phyloP scores from a whole-genome alignment of 176 grass and related monocot genomes.

The Ensete ventricosum region DNA sequence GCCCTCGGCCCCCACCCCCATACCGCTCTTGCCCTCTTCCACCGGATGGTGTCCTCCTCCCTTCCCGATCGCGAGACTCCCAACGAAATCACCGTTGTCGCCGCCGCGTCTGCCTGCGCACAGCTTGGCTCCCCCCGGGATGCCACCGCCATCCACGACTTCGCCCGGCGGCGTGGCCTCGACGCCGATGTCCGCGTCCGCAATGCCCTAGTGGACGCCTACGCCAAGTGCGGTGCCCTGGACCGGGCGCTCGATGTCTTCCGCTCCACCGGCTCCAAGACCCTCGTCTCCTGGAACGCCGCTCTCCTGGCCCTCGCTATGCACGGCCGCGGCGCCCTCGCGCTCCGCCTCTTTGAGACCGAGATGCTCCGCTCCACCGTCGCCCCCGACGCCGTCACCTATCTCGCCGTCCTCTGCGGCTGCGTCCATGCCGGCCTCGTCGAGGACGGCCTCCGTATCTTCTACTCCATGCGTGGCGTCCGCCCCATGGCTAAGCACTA shows the following conservation, averaged over 20 bases:
- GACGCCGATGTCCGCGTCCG: constrained; percentile 34
- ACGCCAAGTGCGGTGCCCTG: constrained; percentile 78
- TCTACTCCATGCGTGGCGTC: constrained; percentile 45
- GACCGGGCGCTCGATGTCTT: constrained; percentile 45
- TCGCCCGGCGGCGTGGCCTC: constrained; percentile 23
- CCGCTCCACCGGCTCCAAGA: constrained; percentile 30
- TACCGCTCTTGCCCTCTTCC: constrained; percentile 51
- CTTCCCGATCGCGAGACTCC: constrained; percentile 41
- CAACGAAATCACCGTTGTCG: constrained; percentile 48
- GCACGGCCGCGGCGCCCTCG: constrained; percentile 50
- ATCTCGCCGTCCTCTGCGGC: constrained; percentile 56
- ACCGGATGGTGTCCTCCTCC: constrained; percentile 27
- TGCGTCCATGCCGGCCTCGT: constrained; percentile 84
- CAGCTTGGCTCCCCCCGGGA: constrained; percentile 48
- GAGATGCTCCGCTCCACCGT: constrained; percentile 47
- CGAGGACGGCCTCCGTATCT: constrained; percentile 58
- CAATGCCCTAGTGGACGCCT: constrained; percentile 73
- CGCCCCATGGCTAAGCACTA: constrained; percentile 67
- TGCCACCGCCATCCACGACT: constrained; percentile 38
- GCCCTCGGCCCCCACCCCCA: constrained; percentile 40
- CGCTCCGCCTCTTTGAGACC: constrained; percentile 50
- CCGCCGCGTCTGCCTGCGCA: constrained; percentile 54
- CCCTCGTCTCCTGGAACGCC: constrained; percentile 72
- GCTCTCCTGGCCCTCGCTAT: constrained; percentile 47
- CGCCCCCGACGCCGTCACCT: constrained; percentile 52